These are phyloP conservation scores for Plicaturopsis crispa DNA, from an alignment of 768 basidiomycete species.

Conservation along the genomic window DNA sequence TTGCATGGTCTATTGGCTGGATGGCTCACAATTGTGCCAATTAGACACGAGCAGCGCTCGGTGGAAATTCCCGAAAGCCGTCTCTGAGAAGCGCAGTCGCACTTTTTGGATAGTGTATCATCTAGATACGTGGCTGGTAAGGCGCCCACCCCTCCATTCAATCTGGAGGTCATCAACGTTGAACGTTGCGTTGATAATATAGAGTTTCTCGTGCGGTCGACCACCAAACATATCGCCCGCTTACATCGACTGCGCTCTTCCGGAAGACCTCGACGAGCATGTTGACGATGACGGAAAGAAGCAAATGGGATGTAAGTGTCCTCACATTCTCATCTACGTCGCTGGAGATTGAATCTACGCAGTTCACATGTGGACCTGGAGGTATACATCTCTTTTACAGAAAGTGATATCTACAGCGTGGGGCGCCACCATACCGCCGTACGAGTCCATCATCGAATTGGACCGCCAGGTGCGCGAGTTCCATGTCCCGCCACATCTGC, in stretches of 20 bases:
- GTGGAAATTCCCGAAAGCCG: conserved; percentile 46
- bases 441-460: conserved; percentile 44
- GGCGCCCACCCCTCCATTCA: too few species aligned
- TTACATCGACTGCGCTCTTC: conserved; percentile 50
- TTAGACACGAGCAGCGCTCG: conserved; percentile 52
- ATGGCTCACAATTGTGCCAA: background rate
- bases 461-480: conserved; percentile 59
- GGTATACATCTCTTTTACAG: conserved; percentile 46
- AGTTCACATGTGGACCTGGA: conserved; percentile 53
- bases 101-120: conserved; percentile 65
- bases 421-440: conserved; percentile 43
- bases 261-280: conserved; percentile 32
- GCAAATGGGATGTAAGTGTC: conserved; percentile 34
- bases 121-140: conserved; percentile 55
- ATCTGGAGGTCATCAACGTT: too few species aligned
- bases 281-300: conserved; percentile 24
- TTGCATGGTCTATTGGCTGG: background rate
- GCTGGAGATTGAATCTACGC: background rate
- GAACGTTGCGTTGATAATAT: too few species aligned
- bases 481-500: conserved; percentile 38
- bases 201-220: conserved; percentile 60
- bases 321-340: background rate
- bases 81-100: conserved; percentile 38
- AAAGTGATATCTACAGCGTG: conserved; percentile 42
- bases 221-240: conserved; percentile 46